These are phyloP conservation scores for Penicillium desertorum DNA, from an alignment of 495 filamentous ascomycete species.

Conservation along the genomic window DNA sequence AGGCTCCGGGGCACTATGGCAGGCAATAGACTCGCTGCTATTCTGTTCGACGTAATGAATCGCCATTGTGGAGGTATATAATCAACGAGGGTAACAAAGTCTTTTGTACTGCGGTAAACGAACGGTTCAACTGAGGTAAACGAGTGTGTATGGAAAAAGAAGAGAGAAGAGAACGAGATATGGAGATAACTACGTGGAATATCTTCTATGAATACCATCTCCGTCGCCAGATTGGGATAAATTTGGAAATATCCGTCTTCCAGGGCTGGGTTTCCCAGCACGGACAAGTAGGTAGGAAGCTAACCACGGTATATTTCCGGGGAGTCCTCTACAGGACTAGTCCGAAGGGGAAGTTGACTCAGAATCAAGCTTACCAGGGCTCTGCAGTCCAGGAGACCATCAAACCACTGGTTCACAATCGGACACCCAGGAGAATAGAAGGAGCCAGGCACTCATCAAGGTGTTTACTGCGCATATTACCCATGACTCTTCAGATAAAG, in stretches of 20 bases:
- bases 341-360: background rate
- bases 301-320: background rate
- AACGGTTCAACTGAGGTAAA: background rate
- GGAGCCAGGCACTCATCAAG: background rate
- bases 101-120: background rate
- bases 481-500: background rate
- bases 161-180: conserved; percentile 1
- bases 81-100: background rate
- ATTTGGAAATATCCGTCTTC: background rate
- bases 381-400: background rate
- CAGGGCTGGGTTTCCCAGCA: background rate
- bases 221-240: background rate
- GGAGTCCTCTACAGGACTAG: background rate
- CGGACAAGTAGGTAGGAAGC: background rate
- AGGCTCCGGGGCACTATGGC: background rate
- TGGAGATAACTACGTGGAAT: background rate
- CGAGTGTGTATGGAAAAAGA: background rate
- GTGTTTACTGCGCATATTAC: background rate
- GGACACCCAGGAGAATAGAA: no score
- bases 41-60: background rate
- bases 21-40: background rate
- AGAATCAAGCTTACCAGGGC: background rate
- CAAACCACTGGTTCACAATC: background rate
- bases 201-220: background rate
- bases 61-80: background rate